These are phyloP conservation scores for Blastobotrys petasosporus DNA, from an alignment of 1,139 yeast species.

Conservation along the genomic window DNA sequence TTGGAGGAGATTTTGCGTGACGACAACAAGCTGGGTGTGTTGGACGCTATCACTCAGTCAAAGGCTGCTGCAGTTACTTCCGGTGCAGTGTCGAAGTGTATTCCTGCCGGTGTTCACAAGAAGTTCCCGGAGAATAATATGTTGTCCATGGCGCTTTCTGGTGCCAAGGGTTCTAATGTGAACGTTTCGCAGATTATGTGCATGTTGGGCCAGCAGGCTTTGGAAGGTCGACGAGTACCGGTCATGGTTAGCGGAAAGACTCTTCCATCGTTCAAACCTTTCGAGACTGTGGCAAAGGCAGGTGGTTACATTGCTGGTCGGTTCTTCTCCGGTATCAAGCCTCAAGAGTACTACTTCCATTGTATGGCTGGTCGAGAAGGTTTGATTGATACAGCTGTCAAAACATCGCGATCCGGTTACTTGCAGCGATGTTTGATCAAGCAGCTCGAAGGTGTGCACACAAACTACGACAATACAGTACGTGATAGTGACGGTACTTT, in stretches of 20 bases:
- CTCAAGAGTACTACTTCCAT: constrained; percentile 99
- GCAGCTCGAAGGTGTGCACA: constrained; percentile 95
- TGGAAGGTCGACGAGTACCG: constrained; percentile 99
- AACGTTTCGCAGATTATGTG: constrained; percentile 99
- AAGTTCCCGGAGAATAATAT: constrained; percentile 92
- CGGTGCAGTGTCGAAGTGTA: constrained; percentile 87
- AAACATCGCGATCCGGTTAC: constrained; percentile 97
- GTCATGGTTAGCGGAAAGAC: constrained; percentile 99
- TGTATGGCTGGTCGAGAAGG: constrained; percentile 99
- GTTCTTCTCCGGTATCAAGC: constrained; percentile 95
- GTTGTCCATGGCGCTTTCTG: constrained; percentile 99
- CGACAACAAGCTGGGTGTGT: constrained; percentile 82
- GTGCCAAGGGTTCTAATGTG: constrained; percentile 98
- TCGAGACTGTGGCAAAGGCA: constrained; percentile 94
- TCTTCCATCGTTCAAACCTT: constrained; percentile 92
- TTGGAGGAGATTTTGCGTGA: constrained; percentile 94
- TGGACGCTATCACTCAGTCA: constrained; percentile 94
- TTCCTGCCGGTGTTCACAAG: constrained; percentile 94
- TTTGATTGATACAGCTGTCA: constrained; percentile 97
- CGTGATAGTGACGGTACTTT: constrained; percentile 94
- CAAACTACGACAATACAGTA: constrained; percentile 89
- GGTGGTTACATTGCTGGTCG: constrained; percentile 98
- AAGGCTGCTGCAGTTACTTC: constrained; percentile 90
- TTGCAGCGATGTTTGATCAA: constrained; percentile 97
- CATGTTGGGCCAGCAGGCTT: constrained; percentile 96